Base-by-base conservation (phyloP, 1,284 basidiomycete genomes). In the Tetrapyrgos nigripes region DNA sequence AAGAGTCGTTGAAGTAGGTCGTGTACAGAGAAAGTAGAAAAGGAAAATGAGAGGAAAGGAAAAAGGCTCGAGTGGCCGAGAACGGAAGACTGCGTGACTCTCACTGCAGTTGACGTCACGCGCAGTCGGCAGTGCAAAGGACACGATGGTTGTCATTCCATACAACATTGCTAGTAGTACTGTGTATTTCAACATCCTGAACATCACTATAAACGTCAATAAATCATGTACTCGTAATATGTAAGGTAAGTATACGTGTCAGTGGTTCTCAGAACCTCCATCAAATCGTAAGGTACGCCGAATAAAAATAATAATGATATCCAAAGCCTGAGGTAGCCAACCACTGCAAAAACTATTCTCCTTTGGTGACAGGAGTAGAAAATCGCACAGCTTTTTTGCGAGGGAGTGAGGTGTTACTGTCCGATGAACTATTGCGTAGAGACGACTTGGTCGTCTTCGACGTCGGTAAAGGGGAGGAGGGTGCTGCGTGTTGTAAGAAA, bases 321-420 rank as follows among this genome's bases (percentile, higher is more conserved):
- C n/a, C 21, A 26, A 31, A 27, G 19, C 10, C 27, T 23, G 24
- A 27, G 48, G 14, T 26, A 27, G 23, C n/a, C 10, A 13, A 23
- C 28, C n/a, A 13, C 24, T 14, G 24, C 48, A 27, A 29, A 24
- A 10, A 17, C 17, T 19, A 29, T 49, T 43, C 66, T 56, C 62
- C 60, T 55, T 58, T 61, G 24, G 60, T 62, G 21, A 68, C 63
- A 53, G 78, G 69, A 31, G 75, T 72, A 23, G 77, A 78, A 68
- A 88, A 88, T 50, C 86, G 79, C 48, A 88, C 86, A 4, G 82
- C 83, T 69, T 88, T 88, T 62, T 79, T 81, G 6, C 71, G 74
- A 0, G 75, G 68, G 3, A 68, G 65, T 4, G 67, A 68, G 64
- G 31, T 24, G 31, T 33, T 33, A n/a, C n/a, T n/a, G 33, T 76